Percentiles rank a stretch among this genome's conserved stretches.
Evolutionary conservation across 768 basidiomycete genomes (phyloP).

Genomic region (Pulveroboletus ravenelii): DNA sequence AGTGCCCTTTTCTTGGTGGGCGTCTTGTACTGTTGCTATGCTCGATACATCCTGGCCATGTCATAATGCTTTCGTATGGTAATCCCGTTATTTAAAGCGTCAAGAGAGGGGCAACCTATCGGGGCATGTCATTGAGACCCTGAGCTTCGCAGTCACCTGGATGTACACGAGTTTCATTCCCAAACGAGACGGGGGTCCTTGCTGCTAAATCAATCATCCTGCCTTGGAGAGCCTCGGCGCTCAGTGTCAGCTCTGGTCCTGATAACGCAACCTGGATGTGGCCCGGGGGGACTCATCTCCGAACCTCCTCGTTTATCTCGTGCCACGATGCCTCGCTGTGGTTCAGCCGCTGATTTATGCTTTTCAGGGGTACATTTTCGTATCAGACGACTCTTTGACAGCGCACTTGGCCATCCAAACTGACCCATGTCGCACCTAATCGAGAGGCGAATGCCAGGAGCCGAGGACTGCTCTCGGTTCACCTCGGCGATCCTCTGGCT

Average conservation of each 20-base stretch:
- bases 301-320: conserved; percentile 3
- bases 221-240: background rate
- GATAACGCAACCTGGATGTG: background rate
- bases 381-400: background rate
- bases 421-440: conserved; percentile 13
- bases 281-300: conserved; percentile 7
- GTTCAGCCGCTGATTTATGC: conserved; percentile 3
- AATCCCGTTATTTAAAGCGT: conserved; percentile 27
- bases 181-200: background rate
- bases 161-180: conserved; percentile 6
- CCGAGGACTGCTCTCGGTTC: conserved; percentile 11
- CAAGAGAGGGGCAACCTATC: conserved; percentile 7
- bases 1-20: conserved; percentile 23
- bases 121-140: background rate
- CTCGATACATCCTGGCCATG: conserved; percentile 33
- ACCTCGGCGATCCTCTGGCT: conserved; percentile 5
- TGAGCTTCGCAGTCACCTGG: conserved; percentile 9
- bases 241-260: background rate
- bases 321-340: conserved; percentile 10
- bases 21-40: conserved; percentile 33
- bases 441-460: conserved; percentile 6
- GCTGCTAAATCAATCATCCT: conserved; percentile 12
- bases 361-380: conserved; percentile 10
- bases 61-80: conserved; percentile 36
- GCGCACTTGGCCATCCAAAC: conserved; percentile 7